Percentiles rank a stretch among this genome's conserved stretches.
Conservation (phyloP, 2,329 filamentous ascomycete species). For the Biscogniauxia mediterranea region DNA sequence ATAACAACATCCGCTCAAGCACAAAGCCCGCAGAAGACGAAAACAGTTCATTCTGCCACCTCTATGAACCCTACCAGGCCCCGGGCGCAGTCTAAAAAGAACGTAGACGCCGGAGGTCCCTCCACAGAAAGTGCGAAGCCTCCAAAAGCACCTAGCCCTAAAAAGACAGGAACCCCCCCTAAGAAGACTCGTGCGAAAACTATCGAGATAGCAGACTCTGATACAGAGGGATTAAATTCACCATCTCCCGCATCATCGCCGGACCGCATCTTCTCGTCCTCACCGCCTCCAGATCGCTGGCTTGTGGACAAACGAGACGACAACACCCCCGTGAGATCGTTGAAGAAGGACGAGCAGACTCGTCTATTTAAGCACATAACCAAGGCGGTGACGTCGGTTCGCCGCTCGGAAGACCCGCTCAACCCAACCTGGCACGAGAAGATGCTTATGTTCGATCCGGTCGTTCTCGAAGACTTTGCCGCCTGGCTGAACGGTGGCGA, state of each 20-base stretch:
- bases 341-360: constrained; percentile 42
- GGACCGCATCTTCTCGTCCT: constrained; percentile 44
- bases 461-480: constrained; percentile 82
- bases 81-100: constrained; percentile 44
- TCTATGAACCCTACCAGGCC: constrained; percentile 33
- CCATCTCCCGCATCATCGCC: constrained; percentile 36
- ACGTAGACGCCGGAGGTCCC: constrained; percentile 11
- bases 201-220: constrained; percentile 53
- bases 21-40: constrained; percentile 12
- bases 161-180: constrained; percentile 23
- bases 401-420: constrained; percentile 47
- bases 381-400: constrained; percentile 50
- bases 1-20: constrained; percentile 23
- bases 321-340: constrained; percentile 44
- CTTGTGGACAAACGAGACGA: constrained; percentile 39
- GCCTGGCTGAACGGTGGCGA: constrained; percentile 76
- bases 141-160: constrained; percentile 11
- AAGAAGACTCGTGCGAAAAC: constrained; percentile 27
- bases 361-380: constrained; percentile 53
- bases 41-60: constrained; percentile 3
- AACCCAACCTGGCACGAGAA: constrained; percentile 82
- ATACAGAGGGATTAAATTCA: constrained; percentile 44
- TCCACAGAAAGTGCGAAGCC: constrained; percentile 5
- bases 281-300: constrained; percentile 41
- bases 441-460: constrained; percentile 89